These are phyloP conservation scores for Botrytis squamosa DNA, from an alignment of 2,329 filamentous ascomycete genomes.

Conservation along the genomic window DNA sequence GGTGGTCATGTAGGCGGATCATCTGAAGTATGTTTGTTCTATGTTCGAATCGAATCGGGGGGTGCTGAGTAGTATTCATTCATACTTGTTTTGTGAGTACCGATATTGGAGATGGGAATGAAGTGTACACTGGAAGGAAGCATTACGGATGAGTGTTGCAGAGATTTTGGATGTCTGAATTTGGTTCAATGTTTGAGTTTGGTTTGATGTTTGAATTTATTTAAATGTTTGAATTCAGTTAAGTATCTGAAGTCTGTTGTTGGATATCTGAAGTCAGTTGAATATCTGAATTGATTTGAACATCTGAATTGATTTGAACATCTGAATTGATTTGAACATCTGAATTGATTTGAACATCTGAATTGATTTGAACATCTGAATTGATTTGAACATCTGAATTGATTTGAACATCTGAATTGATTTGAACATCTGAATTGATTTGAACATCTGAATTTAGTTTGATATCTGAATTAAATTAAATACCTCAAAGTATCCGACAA, in stretches of 20 bases:
- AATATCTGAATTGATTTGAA: background rate
- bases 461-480: background rate
- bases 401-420: background rate
- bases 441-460: too few species aligned
- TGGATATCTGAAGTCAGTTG: background rate
- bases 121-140: background rate
- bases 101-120: background rate
- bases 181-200: too few species aligned
- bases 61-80: background rate
- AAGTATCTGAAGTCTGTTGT: background rate
- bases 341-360: background rate
- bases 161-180: too few species aligned
- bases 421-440: background rate
- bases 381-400: background rate
- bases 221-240: background rate
- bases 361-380: background rate
- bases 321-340: too few species aligned
- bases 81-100: too few species aligned
- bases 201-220: background rate
- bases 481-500: background rate
- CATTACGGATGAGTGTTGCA: background rate
- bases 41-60: background rate
- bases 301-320: background rate
- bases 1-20: too few species aligned
- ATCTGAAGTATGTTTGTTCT: background rate